Evolutionary conservation across 371 early-diverging fungal species (phyloP).

Genomic region (Encephalitozoon intestinalis): DNA sequence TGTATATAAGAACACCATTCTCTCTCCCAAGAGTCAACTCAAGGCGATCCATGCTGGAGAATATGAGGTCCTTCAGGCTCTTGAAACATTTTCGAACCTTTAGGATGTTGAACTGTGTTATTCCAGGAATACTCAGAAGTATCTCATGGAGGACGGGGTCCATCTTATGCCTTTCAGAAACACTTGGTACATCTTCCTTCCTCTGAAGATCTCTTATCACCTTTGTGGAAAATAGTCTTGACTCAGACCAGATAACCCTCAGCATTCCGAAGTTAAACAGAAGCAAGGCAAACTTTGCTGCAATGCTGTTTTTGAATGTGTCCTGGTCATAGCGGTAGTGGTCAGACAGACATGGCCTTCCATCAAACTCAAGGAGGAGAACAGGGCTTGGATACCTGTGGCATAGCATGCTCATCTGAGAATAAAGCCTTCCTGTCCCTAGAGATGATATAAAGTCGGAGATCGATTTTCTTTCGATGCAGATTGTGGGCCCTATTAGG

Average conservation of each 20-base stretch:
- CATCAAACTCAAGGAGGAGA: constrained; percentile 82
- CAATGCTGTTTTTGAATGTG: constrained; percentile 24
- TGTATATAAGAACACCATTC: constrained; percentile 1
- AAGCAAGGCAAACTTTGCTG: constrained; percentile 68
- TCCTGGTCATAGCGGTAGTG: constrained; percentile 56
- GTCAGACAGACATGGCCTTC: constrained; percentile 70
- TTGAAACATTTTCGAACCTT: constrained; percentile 29
- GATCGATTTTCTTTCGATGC: constrained; percentile 83
- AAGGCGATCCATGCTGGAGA: background rate
- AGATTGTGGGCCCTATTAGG: constrained; percentile 71
- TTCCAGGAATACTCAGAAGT: constrained; percentile 40
- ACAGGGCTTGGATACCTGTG: constrained; percentile 70
- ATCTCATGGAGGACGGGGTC: constrained; percentile 39
- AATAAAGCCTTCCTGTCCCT: constrained; percentile 74
- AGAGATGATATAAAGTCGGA: constrained; percentile 76
- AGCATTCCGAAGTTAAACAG: constrained; percentile 74
- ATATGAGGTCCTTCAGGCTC: constrained; percentile 41
- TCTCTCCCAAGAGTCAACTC: constrained; percentile 11
- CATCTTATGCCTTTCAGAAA: background rate
- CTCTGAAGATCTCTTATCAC: constrained; percentile 48
- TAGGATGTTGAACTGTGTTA: constrained; percentile 26
- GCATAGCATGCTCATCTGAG: constrained; percentile 78
- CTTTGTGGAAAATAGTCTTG: constrained; percentile 15
- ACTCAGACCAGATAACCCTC: constrained; percentile 72
- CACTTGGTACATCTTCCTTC: background rate